Evolutionary conservation across 768 basidiomycete genomes (phyloP).

Genomic region (Lactarius sp.): DNA sequence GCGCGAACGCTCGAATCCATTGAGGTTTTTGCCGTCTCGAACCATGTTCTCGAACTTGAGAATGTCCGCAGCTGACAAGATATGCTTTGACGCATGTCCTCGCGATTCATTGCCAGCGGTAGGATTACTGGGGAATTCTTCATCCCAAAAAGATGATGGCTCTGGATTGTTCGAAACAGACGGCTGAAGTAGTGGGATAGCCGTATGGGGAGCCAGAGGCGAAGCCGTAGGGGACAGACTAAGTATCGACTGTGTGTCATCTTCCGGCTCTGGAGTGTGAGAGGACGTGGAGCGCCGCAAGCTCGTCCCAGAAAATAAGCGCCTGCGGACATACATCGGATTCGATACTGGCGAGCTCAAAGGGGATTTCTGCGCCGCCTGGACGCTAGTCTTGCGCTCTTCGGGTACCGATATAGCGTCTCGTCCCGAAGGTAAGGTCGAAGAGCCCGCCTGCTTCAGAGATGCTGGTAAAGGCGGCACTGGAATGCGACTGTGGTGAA

Average conservation of each 20-base stretch:
- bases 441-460: conserved; percentile 30
- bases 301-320: conserved; percentile 61
- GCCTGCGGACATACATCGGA: conserved; percentile 39
- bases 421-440: conserved; percentile 7
- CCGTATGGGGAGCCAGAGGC: conserved; percentile 5
- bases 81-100: conserved; percentile 59
- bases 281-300: conserved; percentile 47
- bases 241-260: conserved; percentile 52
- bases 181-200: neutral
- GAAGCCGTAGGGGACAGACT: conserved; percentile 34
- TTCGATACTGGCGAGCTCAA: conserved; percentile 17
- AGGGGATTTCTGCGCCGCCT: conserved; percentile 20
- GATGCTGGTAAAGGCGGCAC: conserved; percentile 44
- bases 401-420: conserved; percentile 14
- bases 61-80: conserved; percentile 64
- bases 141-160: conserved; percentile 46
- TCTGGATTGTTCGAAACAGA: neutral
- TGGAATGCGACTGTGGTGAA: conserved; percentile 52
- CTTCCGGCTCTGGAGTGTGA: conserved; percentile 39
- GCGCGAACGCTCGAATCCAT: conserved; percentile 14
- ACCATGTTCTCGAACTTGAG: conserved; percentile 51
- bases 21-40: conserved; percentile 32
- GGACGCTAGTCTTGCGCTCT: conserved; percentile 22
- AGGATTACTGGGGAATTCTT: conserved; percentile 37
- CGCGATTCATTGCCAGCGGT: conserved; percentile 33